phyloP scores from a whole-genome alignment of 441 rosid genomes.

The Hura crepitans region DNA sequence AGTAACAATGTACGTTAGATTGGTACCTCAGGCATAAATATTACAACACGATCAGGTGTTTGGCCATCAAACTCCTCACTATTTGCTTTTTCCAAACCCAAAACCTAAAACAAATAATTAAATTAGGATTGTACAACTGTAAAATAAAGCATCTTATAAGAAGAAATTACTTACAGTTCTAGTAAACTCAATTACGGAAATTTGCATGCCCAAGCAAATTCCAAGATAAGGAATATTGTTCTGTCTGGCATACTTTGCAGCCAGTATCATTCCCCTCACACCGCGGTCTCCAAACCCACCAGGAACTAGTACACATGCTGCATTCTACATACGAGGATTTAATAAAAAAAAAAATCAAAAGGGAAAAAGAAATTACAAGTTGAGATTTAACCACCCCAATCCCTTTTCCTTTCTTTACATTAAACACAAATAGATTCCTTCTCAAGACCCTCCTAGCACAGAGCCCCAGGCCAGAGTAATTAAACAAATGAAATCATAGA shows the following conservation, averaged over 20 bases:
- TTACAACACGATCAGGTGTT: slow-evolving; percentile 65
- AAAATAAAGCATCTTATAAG: slow-evolving; percentile 17
- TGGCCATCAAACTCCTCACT: slow-evolving; percentile 78
- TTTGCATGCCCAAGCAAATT: slow-evolving; percentile 95
- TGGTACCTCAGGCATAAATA: slow-evolving; percentile 93
- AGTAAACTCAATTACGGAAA: slow-evolving; percentile 85
- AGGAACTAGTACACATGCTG: slow-evolving; percentile 86
- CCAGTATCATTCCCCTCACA: slow-evolving; percentile 81
- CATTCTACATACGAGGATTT: slow-evolving; percentile 45
- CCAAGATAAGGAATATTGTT: slow-evolving; percentile 85
- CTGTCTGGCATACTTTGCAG: slow-evolving; percentile 89
- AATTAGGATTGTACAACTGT: slow-evolving; percentile 1
- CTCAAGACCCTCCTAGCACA: not conserved
- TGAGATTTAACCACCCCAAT: not conserved
- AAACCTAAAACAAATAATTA: slow-evolving; percentile 45
- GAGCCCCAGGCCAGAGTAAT: no score
- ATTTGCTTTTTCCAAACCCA: slow-evolving; percentile 69
- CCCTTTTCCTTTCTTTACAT: not conserved
- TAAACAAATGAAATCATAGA: not conserved
- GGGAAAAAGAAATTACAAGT: not conserved
- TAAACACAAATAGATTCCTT: not conserved
- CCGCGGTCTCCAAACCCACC: slow-evolving; percentile 99
- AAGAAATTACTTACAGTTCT: slow-evolving; percentile 48
- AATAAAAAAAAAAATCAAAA: slow-evolving; percentile 7
- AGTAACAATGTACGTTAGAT: not conserved